Evolutionary conservation across 2,329 filamentous ascomycete genomes (phyloP), one percentile per base, ranked within the genome.

Genomic region (Fusarium sp.): DNA sequence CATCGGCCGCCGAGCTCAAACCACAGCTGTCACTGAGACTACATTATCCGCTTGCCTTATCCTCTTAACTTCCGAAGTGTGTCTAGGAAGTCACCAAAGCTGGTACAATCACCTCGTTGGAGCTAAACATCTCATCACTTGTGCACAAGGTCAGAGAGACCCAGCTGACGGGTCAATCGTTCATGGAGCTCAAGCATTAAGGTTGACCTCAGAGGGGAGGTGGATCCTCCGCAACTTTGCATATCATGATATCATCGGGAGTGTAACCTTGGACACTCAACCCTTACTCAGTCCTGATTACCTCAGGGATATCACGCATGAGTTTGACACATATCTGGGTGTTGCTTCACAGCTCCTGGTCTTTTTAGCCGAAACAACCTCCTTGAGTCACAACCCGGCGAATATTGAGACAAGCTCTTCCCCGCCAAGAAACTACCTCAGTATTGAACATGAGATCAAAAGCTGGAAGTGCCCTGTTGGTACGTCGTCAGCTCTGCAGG

Each of bases 211-310:
- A 11, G 49, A 52, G 6, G 38, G 49, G 22, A 38, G 38, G 11
- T 52, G 49, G 49, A 52, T 52, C 7, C 49, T 52, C 7, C 49
- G 38, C 15, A 52, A 42, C 4, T 52, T 52, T 24, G 38, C 49
- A 2, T 52, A 52, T 17, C 38, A 52, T 15, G 49, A 52, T 5
- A 42, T 42, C 6, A 42, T 52, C 2, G 38, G 49, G 9, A 33
- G 26, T 42, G 26, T 52, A 2, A 52, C 49, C 1, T 13, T 52
- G 6, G 38, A 14, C 2, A 52, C 18, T 5, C 38, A 33, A 6
- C 38, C 38, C 11, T 14, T 52, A 6, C 26, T 52, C 10, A 14
- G 1, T 3, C 38, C 38, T 1, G 38, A 42, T 2, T 52, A 52
- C 42, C 49, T 52, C 1, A 20, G 9, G 8, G 17, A 10, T n/a